Evolutionary conservation across 495 filamentous ascomycete genomes (phyloP).

Genomic region (Penicillium angulare): DNA sequence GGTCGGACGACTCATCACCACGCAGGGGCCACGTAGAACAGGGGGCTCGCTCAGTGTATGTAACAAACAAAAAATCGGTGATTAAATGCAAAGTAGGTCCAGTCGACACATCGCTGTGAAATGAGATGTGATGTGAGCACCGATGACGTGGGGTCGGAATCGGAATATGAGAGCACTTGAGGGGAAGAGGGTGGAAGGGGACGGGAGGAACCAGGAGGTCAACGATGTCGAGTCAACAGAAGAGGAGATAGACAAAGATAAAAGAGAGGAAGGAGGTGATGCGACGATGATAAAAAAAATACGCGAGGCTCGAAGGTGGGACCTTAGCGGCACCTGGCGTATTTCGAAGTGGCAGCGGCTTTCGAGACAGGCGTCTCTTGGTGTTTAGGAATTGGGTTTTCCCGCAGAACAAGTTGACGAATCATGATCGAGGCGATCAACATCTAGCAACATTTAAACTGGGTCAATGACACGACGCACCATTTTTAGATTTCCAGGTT

Average conservation of each 20-base stretch:
- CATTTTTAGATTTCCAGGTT: too few relatives aligned
- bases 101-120: neutral
- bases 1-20: slow-evolving; percentile 31
- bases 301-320: neutral
- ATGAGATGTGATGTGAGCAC: neutral
- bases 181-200: neutral
- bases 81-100: neutral
- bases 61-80: too few relatives aligned
- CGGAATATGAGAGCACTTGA: too few relatives aligned
- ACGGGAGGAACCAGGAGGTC: too few relatives aligned
- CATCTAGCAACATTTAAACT: too few relatives aligned
- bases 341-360: neutral
- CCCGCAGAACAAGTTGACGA: neutral
- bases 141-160: neutral
- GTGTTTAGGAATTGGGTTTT: neutral
- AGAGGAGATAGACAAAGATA: too few relatives aligned
- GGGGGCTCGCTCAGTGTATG: too few relatives aligned
- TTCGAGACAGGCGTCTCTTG: neutral
- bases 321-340: neutral
- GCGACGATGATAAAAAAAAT: neutral
- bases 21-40: too few relatives aligned
- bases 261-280: too few relatives aligned
- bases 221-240: too few relatives aligned
- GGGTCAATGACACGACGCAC: too few relatives aligned
- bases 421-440: too few relatives aligned